Conservation (phyloP, 768 basidiomycete species). For the Thelephora ganbajun region DNA sequence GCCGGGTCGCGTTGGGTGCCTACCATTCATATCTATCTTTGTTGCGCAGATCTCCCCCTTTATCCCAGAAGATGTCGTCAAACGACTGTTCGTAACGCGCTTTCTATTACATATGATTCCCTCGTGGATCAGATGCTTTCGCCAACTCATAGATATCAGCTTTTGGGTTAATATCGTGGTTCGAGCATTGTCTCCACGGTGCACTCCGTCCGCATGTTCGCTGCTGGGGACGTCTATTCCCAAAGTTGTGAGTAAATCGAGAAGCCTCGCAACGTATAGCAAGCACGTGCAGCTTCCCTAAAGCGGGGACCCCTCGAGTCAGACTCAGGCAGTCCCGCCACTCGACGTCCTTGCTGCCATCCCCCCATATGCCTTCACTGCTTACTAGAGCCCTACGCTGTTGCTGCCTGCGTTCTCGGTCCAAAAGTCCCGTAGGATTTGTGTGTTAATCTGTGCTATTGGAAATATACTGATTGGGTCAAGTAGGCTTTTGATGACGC, state of each 20-base stretch:
- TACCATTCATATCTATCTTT: no score
- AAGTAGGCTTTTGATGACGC: constrained; percentile 11
- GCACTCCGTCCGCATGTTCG: neutral
- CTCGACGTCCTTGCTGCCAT: neutral
- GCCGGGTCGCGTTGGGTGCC: no score
- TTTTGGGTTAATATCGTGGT: neutral
- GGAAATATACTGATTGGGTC: neutral
- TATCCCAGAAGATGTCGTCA: no score
- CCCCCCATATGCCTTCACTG: constrained; percentile 11
- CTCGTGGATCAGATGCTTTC: no score
- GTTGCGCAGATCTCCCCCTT: no score
- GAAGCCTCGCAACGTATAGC: neutral
- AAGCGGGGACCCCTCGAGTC: neutral
- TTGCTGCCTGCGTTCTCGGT: constrained; percentile 12
- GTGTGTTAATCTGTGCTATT: neutral
- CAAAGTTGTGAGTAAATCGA: no score
- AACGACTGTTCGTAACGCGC: no score
- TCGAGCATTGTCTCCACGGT: constrained; percentile 1
- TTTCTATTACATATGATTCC: no score
- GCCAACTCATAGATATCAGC: neutral
- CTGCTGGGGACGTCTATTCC: constrained; percentile 1
- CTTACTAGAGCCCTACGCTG: constrained; percentile 9
- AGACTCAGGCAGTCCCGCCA: neutral
- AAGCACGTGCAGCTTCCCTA: neutral
- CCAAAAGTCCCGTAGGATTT: constrained; percentile 3